These are phyloP conservation scores for Micromonas commoda DNA, from an alignment of 139 green algal species.

Conservation along the genomic window DNA sequence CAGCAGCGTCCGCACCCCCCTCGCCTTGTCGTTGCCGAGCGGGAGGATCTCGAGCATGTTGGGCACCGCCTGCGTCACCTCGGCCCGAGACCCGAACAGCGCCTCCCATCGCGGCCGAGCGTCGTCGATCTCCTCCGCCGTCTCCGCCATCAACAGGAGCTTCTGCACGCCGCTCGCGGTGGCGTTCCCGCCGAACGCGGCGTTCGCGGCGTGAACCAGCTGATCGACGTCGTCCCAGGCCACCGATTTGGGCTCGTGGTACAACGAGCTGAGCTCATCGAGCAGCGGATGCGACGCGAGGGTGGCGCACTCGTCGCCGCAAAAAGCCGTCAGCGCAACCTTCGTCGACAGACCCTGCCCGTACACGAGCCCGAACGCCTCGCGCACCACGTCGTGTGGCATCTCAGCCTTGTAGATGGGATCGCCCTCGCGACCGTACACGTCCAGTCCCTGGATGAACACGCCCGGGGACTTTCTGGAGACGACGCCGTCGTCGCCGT, in stretches of 20 bases:
- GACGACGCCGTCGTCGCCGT: conserved; percentile 54
- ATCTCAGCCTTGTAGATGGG: conserved; percentile 6
- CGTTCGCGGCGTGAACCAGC: no score
- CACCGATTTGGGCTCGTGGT: conserved; percentile 17
- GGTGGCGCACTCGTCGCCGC: conserved; percentile 10
- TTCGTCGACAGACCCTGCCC: conserved; percentile 2
- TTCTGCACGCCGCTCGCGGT: conserved; percentile 43
- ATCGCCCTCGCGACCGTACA: not conserved
- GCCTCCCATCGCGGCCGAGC: conserved; percentile 58
- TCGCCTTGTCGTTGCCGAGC: conserved; percentile 74
- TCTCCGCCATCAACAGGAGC: conserved; percentile 75
- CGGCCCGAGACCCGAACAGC: conserved; percentile 36
- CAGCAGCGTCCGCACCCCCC: conserved; percentile 30
- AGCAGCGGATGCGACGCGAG: not conserved
- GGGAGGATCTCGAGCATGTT: conserved; percentile 93
- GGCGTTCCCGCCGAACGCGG: not conserved
- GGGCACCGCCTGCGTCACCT: conserved; percentile 70
- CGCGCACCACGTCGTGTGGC: not conserved
- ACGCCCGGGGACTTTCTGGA: conserved; percentile 61
- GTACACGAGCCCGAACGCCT: conserved; percentile 7
- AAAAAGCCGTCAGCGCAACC: conserved; percentile 20
- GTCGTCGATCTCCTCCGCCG: conserved; percentile 38
- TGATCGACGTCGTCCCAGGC: not conserved
- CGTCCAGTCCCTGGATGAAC: conserved; percentile 54
- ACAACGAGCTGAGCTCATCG: conserved; percentile 6